Evolutionary conservation across 2,329 filamentous ascomycete species (phyloP), one percentile per base, ranked within the genome.

Genomic region (Bipolaris gigantea): DNA sequence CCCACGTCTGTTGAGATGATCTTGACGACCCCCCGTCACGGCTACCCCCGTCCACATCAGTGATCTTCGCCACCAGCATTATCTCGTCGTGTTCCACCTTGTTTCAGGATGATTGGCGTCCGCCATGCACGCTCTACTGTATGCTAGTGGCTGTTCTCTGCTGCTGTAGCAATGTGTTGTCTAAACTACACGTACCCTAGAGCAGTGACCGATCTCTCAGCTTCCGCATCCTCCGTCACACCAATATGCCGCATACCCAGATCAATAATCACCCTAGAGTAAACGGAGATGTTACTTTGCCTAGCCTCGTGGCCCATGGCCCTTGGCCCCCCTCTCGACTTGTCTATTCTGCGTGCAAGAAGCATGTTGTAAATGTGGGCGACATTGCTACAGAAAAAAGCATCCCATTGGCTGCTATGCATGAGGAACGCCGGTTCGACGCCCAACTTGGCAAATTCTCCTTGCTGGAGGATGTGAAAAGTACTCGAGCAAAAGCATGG

Each of bases 1-100:
- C 46, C 36, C 49, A 46, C 48, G 46, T 35, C 41, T 50, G 52
- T 47, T 53, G 53, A 53, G 46, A 47, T 27, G 16, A 48, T 36
- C 53, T 42, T 34, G 15, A 16, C 16, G 15, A 34, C 33, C 27
- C 27, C 10, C 21, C 10, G 33, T 35, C 47, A 25, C 44, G 40
- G 38, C 44, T 19, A 55, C 35, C 52, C 48, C 36, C 27, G 44
- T 51, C 21, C 25, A 21, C 18, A 59, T 59, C 46, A 27, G 25
- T 41, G 45, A 56, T 58, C 48, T 41, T 55, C 48, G 42, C 21
- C 32, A 45, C 44, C 6, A 48, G 44, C 39, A 51, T 44, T 27
- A 25, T 27, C 18, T 40, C 32, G 11, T 21, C 21, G 27, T 27
- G 38, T 50, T 48, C 43, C 54, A 53, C 40, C 46, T 38, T 32